These are phyloP conservation scores for Eucalyptus cladocalyx DNA, from an alignment of 345 rosid species.

Conservation along the genomic window DNA sequence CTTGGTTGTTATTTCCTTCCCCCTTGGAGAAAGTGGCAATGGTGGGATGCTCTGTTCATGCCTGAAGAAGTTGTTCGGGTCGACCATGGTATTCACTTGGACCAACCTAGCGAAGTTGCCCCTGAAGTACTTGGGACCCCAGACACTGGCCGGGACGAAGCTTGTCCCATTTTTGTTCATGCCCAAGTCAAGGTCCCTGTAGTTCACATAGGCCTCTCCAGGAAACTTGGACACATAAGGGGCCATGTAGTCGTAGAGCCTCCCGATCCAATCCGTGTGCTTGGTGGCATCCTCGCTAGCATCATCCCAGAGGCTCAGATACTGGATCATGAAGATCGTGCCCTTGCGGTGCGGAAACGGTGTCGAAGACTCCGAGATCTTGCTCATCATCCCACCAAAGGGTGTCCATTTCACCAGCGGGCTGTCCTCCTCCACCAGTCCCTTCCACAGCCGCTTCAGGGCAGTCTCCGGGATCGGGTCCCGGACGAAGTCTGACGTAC, in stretches of 20 bases:
- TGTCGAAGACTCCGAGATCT: slow-evolving; percentile 8
- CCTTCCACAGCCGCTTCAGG: slow-evolving; percentile 35
- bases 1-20: background rate
- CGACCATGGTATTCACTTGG: slow-evolving; percentile 29
- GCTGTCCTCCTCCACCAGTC: slow-evolving; percentile 25
- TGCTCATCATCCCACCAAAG: slow-evolving; percentile 45
- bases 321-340: slow-evolving; percentile 14
- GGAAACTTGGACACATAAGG: slow-evolving; percentile 40
- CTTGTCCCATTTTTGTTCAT: slow-evolving; percentile 10
- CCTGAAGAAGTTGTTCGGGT: slow-evolving; percentile 45
- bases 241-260: slow-evolving; percentile 30
- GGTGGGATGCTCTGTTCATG: slow-evolving; percentile 55
- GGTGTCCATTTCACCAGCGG: slow-evolving; percentile 61
- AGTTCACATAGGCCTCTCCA: slow-evolving; percentile 43
- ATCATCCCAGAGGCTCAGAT: slow-evolving; percentile 18
- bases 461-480: slow-evolving; percentile 12
- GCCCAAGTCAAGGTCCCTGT: slow-evolving; percentile 52
- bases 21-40: background rate
- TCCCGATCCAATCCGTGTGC: slow-evolving; percentile 38
- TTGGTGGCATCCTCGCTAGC: slow-evolving; percentile 7
- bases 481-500: slow-evolving; percentile 47
- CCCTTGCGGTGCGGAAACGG: slow-evolving; percentile 32
- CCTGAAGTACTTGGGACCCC: slow-evolving; percentile 44
- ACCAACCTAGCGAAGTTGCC: slow-evolving; percentile 31
- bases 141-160: slow-evolving; percentile 13